Conservation (phyloP, 805 yeast species). For the Ogataea wickerhamii region DNA sequence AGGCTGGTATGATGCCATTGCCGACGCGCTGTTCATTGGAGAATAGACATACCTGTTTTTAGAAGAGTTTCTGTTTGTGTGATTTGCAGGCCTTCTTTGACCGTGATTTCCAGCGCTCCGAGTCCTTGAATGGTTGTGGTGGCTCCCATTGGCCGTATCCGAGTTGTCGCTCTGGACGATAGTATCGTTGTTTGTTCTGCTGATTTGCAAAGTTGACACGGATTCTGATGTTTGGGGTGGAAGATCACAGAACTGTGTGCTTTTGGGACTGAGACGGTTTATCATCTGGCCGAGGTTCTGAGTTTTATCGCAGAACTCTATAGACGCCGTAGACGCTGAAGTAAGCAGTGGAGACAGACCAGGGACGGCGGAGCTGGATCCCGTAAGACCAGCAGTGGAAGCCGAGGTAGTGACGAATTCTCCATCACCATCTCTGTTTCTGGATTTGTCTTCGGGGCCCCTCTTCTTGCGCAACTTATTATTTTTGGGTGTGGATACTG, state of each 20-base stretch:
- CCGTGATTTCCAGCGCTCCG: not conserved
- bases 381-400: slow-evolving; percentile 5
- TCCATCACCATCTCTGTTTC: not conserved
- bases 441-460: not conserved
- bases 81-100: not conserved
- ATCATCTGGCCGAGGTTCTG: slow-evolving; percentile 5
- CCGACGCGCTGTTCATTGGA: slow-evolving; percentile 7
- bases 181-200: slow-evolving; percentile 2
- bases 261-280: slow-evolving; percentile 4
- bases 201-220: slow-evolving; percentile 8
- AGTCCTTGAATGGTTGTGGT: not conserved
- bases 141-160: not conserved
- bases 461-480: not conserved
- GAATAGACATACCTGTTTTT: slow-evolving; percentile 10
- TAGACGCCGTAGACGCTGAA: not conserved
- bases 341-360: not conserved
- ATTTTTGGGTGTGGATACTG: slow-evolving; percentile 1
- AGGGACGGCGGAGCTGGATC: not conserved
- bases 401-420: slow-evolving; percentile 1
- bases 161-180: not conserved
- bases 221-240: slow-evolving; percentile 16
- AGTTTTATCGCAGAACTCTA: slow-evolving; percentile 8
- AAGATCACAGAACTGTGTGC: slow-evolving; percentile 5
- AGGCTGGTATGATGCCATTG: slow-evolving; percentile 15
- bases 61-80: not conserved